Conservation (phyloP, 83 land plant species). For the Thuja plicata region DNA sequence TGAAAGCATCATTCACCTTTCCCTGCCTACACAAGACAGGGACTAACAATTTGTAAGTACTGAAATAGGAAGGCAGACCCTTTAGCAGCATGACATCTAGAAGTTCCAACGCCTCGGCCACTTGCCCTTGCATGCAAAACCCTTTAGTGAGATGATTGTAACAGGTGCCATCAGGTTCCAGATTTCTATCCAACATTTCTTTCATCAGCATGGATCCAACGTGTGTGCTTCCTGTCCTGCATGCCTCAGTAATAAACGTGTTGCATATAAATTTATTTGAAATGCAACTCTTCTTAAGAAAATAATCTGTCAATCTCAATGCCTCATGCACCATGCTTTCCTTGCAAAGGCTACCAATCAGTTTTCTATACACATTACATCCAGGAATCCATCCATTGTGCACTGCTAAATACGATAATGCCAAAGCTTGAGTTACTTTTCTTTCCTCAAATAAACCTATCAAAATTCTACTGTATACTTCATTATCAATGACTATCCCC, state of each 20-base stretch:
- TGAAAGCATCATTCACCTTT: constrained; percentile 6
- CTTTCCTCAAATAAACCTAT: constrained; percentile 34
- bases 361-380: constrained; percentile 14
- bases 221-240: background rate
- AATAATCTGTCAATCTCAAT: constrained; percentile 20
- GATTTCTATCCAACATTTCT: constrained; percentile 10
- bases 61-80: background rate
- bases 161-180: background rate
- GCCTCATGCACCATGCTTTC: constrained; percentile 34
- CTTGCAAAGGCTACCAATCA: constrained; percentile 37
- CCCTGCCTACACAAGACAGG: constrained; percentile 4
- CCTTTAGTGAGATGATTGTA: constrained; percentile 7
- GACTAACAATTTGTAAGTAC: constrained; percentile 1
- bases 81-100: background rate
- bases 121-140: background rate
- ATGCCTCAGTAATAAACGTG: background rate
- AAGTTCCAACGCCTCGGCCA: background rate
- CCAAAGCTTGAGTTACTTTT: constrained; percentile 14
- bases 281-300: constrained; percentile 1
- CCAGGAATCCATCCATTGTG: constrained; percentile 34
- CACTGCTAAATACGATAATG: constrained; percentile 30
- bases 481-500: constrained; percentile 17
- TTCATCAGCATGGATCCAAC: background rate
- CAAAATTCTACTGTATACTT: constrained; percentile 25
- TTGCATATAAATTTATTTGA: background rate